Evolutionary conservation across 2,329 filamentous ascomycete genomes (phyloP).

Genomic region (Karstenula rhodostoma): DNA sequence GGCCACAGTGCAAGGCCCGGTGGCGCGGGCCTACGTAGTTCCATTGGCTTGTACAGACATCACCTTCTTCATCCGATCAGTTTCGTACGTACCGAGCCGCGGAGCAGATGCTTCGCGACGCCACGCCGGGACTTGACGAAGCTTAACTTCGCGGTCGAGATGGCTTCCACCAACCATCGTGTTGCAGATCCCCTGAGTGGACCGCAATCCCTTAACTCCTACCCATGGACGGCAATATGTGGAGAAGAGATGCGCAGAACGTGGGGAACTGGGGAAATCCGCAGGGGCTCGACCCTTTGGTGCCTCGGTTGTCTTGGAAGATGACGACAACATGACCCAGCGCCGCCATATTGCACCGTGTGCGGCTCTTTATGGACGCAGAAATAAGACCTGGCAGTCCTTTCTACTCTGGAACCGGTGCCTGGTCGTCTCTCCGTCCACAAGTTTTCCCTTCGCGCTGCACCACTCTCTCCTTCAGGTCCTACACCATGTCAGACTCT

Average conservation of each 20-base stretch:
- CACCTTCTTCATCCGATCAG: not conserved
- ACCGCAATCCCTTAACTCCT: not conserved
- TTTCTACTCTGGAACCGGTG: not conserved
- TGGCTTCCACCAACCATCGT: not conserved
- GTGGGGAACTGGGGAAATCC: not conserved
- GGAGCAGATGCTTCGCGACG: constrained; percentile 1
- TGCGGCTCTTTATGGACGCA: not conserved
- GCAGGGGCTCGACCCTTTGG: not conserved
- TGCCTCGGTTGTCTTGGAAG: not conserved
- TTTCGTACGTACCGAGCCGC: not conserved
- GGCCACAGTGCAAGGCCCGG: not conserved
- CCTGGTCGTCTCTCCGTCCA: not conserved
- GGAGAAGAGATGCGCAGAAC: not conserved
- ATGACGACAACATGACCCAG: constrained; percentile 1
- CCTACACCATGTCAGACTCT: not conserved
- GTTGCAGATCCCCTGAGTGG: not conserved
- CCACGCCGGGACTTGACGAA: not conserved
- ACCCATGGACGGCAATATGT: not conserved
- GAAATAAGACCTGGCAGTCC: not conserved
- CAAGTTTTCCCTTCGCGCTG: not conserved
- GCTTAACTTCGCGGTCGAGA: not conserved
- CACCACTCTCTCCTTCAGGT: not conserved
- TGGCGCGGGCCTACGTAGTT: not conserved
- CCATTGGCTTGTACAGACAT: not conserved
- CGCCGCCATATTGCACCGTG: not conserved